phyloP scores from a whole-genome alignment of 257 asterid species.

The Solanum medicagineum region DNA sequence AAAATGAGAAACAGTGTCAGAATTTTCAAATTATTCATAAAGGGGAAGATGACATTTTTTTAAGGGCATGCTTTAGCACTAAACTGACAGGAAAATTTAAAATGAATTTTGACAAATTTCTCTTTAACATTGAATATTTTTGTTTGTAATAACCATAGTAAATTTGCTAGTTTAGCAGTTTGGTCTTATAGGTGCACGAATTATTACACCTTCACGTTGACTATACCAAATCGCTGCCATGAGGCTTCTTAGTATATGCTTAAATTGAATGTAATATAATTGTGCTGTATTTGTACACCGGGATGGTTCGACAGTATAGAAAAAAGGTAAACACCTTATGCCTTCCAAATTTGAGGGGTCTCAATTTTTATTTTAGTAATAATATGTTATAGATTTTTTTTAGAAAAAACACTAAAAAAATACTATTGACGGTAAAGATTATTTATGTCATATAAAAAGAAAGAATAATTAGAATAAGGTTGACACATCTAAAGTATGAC shows the following conservation, averaged over 20 bases:
- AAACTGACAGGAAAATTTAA: not conserved
- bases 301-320: no score
- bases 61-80: not conserved
- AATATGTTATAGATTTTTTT: no score
- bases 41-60: not conserved
- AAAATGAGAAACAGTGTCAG: not conserved
- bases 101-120: no score
- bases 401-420: no score
- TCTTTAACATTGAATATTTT: no score
- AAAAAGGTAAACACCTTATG: no score
- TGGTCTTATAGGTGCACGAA: not conserved
- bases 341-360: no score
- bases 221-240: not conserved
- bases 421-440: no score
- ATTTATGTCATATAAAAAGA: no score
- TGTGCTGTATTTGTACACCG: not conserved
- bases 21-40: not conserved
- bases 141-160: not conserved
- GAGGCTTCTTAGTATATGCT: not conserved
- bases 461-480: no score
- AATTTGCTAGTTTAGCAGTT: not conserved
- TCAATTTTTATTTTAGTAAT: no score
- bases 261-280: not conserved
- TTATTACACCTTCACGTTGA: not conserved
- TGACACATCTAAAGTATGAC: no score